Evolutionary conservation across 768 basidiomycete genomes (phyloP).

Genomic region (Chalciporus sphaerocephalus): DNA sequence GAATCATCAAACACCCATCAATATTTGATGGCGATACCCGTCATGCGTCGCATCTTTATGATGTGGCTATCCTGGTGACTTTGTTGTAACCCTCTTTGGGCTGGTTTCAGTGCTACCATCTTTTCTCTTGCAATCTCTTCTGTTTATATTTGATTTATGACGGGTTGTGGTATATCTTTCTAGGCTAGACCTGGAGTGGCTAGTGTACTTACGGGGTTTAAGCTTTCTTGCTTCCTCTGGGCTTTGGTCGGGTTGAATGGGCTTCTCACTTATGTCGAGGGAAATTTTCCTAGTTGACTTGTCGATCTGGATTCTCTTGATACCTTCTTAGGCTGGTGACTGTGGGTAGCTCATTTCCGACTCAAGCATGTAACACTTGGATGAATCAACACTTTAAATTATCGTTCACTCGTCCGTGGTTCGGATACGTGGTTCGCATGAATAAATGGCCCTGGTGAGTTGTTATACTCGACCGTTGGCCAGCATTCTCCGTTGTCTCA

Average conservation of each 20-base stretch:
- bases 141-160: constrained; percentile 16
- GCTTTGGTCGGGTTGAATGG: constrained; percentile 11
- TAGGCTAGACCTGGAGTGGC: constrained; percentile 11
- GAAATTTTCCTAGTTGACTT: not conserved
- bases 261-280: constrained; percentile 1
- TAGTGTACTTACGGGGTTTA: constrained; percentile 3
- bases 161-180: not conserved
- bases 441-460: too few species aligned
- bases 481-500: not conserved
- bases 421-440: too few species aligned
- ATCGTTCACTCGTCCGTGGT: too few species aligned
- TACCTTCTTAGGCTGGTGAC: constrained; percentile 15
- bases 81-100: constrained; percentile 2
- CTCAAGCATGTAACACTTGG: constrained; percentile 10
- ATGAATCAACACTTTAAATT: constrained; percentile 1
- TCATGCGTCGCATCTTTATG: constrained; percentile 34
- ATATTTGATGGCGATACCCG: constrained; percentile 35
- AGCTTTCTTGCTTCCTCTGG: constrained; percentile 11
- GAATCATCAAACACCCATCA: constrained; percentile 33
- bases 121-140: not conserved
- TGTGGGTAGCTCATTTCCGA: constrained; percentile 3
- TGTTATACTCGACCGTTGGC: not conserved
- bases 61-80: constrained; percentile 24
- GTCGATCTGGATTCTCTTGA: not conserved
- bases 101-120: constrained; percentile 8